Percentiles rank a stretch among this genome's conserved stretches.
These are phyloP conservation scores for Elongisporangium prolatum DNA, from an alignment of 352 stramenopile species.

Conservation along the genomic window DNA sequence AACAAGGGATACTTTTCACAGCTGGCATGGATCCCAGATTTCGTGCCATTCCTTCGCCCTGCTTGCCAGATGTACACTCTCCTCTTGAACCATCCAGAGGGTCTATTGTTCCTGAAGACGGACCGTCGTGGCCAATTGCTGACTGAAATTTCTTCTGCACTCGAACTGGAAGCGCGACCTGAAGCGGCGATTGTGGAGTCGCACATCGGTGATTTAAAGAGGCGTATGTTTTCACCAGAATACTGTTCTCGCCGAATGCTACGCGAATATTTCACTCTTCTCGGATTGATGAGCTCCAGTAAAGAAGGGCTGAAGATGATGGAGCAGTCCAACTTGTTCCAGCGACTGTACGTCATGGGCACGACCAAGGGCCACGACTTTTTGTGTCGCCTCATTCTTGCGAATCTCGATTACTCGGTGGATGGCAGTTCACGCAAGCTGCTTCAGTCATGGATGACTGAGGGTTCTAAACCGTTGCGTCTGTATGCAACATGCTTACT, in stretches of 20 bases:
- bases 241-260: conserved; percentile 84
- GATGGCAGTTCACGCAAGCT: conserved; percentile 84
- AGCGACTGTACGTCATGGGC: conserved; percentile 82
- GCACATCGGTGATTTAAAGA: conserved; percentile 83
- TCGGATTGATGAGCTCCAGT: conserved; percentile 87
- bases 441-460: conserved; percentile 85
- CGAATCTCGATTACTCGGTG: conserved; percentile 86
- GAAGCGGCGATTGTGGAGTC: conserved; percentile 87
- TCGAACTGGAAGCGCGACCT: conserved; percentile 79
- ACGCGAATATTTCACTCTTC: conserved; percentile 87
- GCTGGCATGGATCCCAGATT: conserved; percentile 87
- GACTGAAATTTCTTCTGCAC: conserved; percentile 78
- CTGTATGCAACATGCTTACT: conserved; percentile 84
- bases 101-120: conserved; percentile 84
- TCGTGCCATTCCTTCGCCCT: conserved; percentile 81
- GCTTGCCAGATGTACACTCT: conserved; percentile 90
- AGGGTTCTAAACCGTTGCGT: conserved; percentile 78
- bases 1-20: conserved; percentile 90
- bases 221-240: conserved; percentile 85
- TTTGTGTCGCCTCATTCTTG: conserved; percentile 82
- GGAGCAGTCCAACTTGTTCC: conserved; percentile 89
- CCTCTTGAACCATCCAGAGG: conserved; percentile 82
- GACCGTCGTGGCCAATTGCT: conserved; percentile 79
- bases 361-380: conserved; percentile 87
- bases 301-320: conserved; percentile 89